Evolutionary conservation across 2,329 filamentous ascomycete genomes (phyloP), one percentile per base, ranked within the genome.

Genomic region (Chrysosporium keratinophilum): DNA sequence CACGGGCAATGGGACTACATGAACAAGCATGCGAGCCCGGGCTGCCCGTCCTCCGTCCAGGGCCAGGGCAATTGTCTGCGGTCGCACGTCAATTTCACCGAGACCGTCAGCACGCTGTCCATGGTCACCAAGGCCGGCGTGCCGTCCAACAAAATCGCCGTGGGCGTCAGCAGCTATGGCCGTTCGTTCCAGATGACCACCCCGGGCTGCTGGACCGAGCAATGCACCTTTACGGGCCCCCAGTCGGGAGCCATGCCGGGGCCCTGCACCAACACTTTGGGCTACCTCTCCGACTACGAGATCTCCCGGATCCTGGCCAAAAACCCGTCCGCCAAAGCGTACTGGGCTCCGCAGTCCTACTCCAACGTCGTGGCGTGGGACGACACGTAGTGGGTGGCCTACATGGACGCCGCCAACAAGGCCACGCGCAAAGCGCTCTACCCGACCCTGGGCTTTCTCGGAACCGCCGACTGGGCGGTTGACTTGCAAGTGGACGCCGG

Each of bases 201-300:
- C 2, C 37, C 57, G 1, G 61, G 60, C 35, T 73, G 70, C 62
- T 52, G 47, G 28, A 62, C 58, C 2, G 59, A 63, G 0, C 56
- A 52, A 15, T 75, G 71, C 61, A 56, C 47, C 6, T 73, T 62
- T 50, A 63, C 60, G 0, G 69, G 71, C 11, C 52, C 33, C 5
- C 17, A 45, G 1, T 71, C 68, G 1, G 42, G 59, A 2, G 70
- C 68, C 0, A 41, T 49, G 1, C 48, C 55, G 3, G 72, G 69
- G 1, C 20, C 34, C 1, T 75, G 71, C 56, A 75, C 71, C 0
- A 55, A 52, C 3, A 70, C 66, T 0, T 58, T 55, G 0, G 72
- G 71, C 2, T 72, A 72, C 52, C 63, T 74, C 7, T 56, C 69
- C 12, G 59, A 72, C 45, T 64, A 66, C 2, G 72, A 74, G 61